These are phyloP conservation scores for Euphorbia pulcherrima DNA, from an alignment of 345 rosid genomes.

Conservation along the genomic window DNA sequence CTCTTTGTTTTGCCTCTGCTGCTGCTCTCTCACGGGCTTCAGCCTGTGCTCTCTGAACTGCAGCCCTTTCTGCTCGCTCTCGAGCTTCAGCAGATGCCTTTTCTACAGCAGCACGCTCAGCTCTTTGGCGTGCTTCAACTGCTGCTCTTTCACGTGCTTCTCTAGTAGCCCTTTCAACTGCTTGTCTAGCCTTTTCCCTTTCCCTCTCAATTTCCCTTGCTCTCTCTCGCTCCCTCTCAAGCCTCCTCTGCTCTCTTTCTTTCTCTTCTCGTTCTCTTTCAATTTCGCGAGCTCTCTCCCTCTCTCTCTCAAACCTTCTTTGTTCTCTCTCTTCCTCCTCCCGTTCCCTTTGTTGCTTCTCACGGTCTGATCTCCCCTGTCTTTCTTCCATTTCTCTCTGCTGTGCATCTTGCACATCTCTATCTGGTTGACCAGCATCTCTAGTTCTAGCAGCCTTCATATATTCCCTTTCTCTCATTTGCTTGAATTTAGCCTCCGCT, in stretches of 20 bases:
- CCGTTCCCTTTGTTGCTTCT: slow-evolving; percentile 48
- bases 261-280: slow-evolving; percentile 65
- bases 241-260: slow-evolving; percentile 58
- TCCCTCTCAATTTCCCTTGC: slow-evolving; percentile 65
- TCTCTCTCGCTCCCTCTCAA: slow-evolving; percentile 62
- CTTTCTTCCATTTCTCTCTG: slow-evolving; percentile 58
- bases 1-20: slow-evolving; percentile 72
- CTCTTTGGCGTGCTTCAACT: slow-evolving; percentile 67
- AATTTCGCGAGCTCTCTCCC: slow-evolving; percentile 31
- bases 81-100: slow-evolving; percentile 75
- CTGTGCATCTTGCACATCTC: slow-evolving; percentile 45
- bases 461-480: slow-evolving; percentile 78
- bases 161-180: slow-evolving; percentile 95
- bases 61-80: slow-evolving; percentile 84
- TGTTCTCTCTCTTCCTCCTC: slow-evolving; percentile 59
- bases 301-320: slow-evolving; percentile 58
- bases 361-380: slow-evolving; percentile 49
- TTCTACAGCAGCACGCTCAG: slow-evolving; percentile 83
- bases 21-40: slow-evolving; percentile 99
- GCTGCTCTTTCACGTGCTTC: slow-evolving; percentile 97
- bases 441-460: slow-evolving; percentile 59
- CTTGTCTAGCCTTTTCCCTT: slow-evolving; percentile 69
- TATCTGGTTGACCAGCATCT: slow-evolving; percentile 53
- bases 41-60: slow-evolving; percentile 89
- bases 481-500: slow-evolving; percentile 93